Percentiles rank a stretch among this genome's conserved stretches.
These are phyloP conservation scores for Lipomyces spencermartinsiae DNA, from an alignment of 805 yeast species.

Conservation along the genomic window DNA sequence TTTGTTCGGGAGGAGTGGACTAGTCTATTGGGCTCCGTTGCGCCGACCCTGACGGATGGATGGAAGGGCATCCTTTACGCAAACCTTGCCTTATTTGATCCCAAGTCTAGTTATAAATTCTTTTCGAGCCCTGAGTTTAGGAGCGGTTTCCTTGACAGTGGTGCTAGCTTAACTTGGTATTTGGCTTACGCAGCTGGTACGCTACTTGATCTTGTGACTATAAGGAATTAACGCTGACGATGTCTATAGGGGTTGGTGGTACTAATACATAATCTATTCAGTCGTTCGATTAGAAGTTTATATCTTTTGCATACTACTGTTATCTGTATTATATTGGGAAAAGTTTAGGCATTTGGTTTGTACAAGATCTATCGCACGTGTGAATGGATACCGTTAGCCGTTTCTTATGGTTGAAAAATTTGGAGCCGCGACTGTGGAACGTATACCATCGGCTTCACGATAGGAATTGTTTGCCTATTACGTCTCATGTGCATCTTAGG, in stretches of 20 bases:
- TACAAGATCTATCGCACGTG: background rate
- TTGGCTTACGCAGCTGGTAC: constrained; percentile 66
- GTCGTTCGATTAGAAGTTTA: background rate
- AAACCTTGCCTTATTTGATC: constrained; percentile 77
- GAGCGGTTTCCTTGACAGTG: constrained; percentile 70
- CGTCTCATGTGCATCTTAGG: background rate
- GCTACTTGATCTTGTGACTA: background rate
- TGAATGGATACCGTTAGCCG: background rate
- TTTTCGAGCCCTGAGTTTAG: constrained; percentile 63
- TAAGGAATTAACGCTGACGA: background rate
- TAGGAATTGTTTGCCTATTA: background rate
- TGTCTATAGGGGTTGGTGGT: constrained; percentile 20
- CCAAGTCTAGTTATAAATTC: constrained; percentile 64
- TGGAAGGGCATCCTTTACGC: constrained; percentile 77
- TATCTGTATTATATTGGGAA: background rate
- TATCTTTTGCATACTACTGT: background rate
- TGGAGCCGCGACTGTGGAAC: background rate
- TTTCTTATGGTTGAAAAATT: too few species aligned
- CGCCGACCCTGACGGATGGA: constrained; percentile 52
- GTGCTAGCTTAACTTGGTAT: constrained; percentile 89
- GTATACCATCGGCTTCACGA: background rate
- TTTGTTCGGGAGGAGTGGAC: constrained; percentile 68
- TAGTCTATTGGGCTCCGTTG: constrained; percentile 51
- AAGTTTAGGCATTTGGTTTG: background rate
- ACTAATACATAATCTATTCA: constrained; percentile 6